A percentile compares a stretch with the other conserved stretches of the same genome.
phyloP scores from a whole-genome alignment of 106 monocot genomes.

The Vanilla planifolia region DNA sequence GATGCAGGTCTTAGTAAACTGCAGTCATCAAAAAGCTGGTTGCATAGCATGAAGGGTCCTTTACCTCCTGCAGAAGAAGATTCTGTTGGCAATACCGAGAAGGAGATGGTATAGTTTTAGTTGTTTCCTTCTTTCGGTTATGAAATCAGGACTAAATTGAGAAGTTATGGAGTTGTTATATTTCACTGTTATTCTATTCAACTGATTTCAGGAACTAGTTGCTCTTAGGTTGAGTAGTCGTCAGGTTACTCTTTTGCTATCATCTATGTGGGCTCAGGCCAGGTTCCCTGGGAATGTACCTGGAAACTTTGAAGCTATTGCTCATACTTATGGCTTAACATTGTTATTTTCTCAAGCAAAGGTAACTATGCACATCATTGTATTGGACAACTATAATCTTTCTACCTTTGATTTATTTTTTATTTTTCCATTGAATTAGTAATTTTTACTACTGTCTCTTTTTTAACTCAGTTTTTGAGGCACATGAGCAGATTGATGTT shows the following conservation, averaged over 20 bases:
- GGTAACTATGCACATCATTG: slow-evolving; percentile 18
- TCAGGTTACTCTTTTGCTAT: slow-evolving; percentile 60
- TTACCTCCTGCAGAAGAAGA: slow-evolving; percentile 21
- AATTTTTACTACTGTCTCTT: no score
- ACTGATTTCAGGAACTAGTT: slow-evolving; percentile 34
- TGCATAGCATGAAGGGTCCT: slow-evolving; percentile 6
- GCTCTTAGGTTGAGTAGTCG: slow-evolving; percentile 46
- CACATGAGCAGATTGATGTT: no score
- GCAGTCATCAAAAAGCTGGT: no score
- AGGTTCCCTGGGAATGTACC: slow-evolving; percentile 52
- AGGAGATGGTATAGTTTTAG: slow-evolving; percentile 16
- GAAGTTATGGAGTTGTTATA: no score
- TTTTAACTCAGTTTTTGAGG: no score
- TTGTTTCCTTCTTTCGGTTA: neutral
- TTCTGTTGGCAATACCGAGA: slow-evolving; percentile 1
- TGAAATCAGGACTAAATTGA: neutral
- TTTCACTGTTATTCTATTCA: neutral
- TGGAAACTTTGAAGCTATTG: slow-evolving; percentile 68
- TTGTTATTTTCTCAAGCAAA: slow-evolving; percentile 62
- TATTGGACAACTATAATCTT: no score
- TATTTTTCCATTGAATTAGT: no score
- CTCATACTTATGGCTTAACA: slow-evolving; percentile 58
- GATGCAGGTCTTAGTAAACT: no score
- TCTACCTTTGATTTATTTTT: no score
- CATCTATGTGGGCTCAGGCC: slow-evolving; percentile 72